Base-by-base conservation (phyloP, 768 basidiomycete genomes). In the Chiua virens region DNA sequence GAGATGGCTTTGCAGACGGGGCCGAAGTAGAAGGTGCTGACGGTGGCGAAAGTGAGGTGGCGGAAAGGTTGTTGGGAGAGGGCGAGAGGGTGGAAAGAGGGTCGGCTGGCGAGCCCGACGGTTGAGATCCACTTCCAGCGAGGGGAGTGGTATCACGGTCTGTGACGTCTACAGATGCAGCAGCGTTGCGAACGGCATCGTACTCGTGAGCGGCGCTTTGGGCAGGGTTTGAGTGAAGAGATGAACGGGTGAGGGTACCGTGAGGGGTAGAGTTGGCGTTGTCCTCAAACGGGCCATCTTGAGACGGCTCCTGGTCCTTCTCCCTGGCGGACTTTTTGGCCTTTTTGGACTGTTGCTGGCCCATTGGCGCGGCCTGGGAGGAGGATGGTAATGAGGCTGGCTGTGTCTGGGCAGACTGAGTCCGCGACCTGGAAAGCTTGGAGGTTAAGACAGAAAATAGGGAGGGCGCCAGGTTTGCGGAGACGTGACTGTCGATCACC, bases 311-410 rank as follows among this genome's bases (percentile, higher is more conserved):
- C 65, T 75, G 80, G 59, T 83, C 85, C 71, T 82, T 83, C 69
- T 89, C 89, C 71, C 83, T 89, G 51, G 73, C 70, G 47, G 73
- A 70, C 73, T 86, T 88, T 79, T 81, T 87, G 60, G 80, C 72
- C 79, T 86, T 89, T 78, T 87, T 90, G 58, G 88, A 91, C 64
- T 84, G 81, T 73, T 87, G 86, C 69, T 90, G 89, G 73, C 89
- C 89, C 87, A 90, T 89, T 62, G 74, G 77, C 53, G 75, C 67
- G 57, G 74, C 69, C 65, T 69, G 68, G 35, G 74, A 54, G 27
- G 67, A 50, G 34, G 67, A 37, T 1, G 71, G 46, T 2, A 75
- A 73, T 15, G 82, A 73, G 58, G 75, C 73, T 55, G 83, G 82
- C 67, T 82, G 81, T 41, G 87, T 86, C 68, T 82, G 81, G 34